Evolutionary conservation across 495 filamentous ascomycete species (phyloP).

Genomic region (Hamigera avellanea): DNA sequence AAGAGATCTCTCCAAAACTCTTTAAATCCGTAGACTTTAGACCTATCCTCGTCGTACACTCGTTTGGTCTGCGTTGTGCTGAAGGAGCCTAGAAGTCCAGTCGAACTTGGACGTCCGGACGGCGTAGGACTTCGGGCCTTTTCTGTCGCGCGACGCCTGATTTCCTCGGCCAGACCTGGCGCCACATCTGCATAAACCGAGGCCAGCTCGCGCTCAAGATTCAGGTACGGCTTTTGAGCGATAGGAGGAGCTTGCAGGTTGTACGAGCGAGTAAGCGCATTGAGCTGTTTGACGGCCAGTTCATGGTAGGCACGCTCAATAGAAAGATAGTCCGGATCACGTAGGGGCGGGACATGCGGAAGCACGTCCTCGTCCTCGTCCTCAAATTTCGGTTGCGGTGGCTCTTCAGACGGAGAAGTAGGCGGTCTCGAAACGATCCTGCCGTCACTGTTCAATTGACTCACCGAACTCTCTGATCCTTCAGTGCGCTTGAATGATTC

Average conservation of each 20-base stretch:
- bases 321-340: slow-evolving; percentile 40
- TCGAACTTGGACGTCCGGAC: slow-evolving; percentile 18
- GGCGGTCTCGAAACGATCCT: slow-evolving; percentile 9
- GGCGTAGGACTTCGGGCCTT: slow-evolving; percentile 29
- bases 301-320: slow-evolving; percentile 68
- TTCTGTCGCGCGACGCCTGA: slow-evolving; percentile 52
- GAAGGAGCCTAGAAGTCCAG: slow-evolving; percentile 42
- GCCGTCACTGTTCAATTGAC: slow-evolving; percentile 12
- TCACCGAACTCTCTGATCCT: slow-evolving; percentile 8
- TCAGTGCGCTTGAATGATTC: slow-evolving; percentile 22
- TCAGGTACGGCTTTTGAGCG: slow-evolving; percentile 89
- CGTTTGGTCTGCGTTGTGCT: slow-evolving; percentile 36
- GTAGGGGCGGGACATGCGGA: slow-evolving; percentile 29
- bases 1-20: slow-evolving; percentile 84
- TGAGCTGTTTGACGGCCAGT: slow-evolving; percentile 69
- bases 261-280: slow-evolving; percentile 72
- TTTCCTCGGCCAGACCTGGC: slow-evolving; percentile 57
- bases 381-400: slow-evolving; percentile 1
- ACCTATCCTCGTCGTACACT: slow-evolving; percentile 60
- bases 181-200: slow-evolving; percentile 80
- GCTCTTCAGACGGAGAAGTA: neutral
- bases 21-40: slow-evolving; percentile 66
- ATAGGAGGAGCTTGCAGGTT: slow-evolving; percentile 89
- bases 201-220: slow-evolving; percentile 68
- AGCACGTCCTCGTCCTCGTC: slow-evolving; percentile 12